phyloP scores from a whole-genome alignment of 768 basidiomycete genomes.

The Lepiota venenata region DNA sequence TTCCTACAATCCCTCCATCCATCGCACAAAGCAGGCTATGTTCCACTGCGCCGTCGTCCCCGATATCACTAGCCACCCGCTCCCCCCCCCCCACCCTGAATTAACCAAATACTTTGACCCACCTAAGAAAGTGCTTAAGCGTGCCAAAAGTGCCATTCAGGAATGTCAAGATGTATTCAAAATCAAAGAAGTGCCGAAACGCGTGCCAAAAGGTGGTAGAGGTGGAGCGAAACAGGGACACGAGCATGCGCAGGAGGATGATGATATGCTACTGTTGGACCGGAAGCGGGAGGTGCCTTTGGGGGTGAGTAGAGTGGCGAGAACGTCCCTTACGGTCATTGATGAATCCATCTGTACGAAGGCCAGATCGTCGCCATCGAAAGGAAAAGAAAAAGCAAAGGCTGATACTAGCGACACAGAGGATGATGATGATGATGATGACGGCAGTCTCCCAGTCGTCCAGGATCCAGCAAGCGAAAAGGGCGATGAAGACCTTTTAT shows the following conservation, averaged over 20 bases:
- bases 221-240: slow-evolving; percentile 53
- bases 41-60: slow-evolving; percentile 82
- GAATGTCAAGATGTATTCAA: slow-evolving; percentile 66
- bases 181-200: slow-evolving; percentile 76
- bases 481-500: slow-evolving; percentile 26
- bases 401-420: slow-evolving; percentile 54
- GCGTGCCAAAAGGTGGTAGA: slow-evolving; percentile 31
- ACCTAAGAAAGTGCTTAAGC: slow-evolving; percentile 64
- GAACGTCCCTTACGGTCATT: not conserved
- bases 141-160: slow-evolving; percentile 51
- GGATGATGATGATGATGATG: slow-evolving; percentile 32
- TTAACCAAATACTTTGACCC: slow-evolving; percentile 82
- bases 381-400: slow-evolving; percentile 27
- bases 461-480: slow-evolving; percentile 17
- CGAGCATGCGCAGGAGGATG: slow-evolving; percentile 62
- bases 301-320: slow-evolving; percentile 2
- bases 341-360: not conserved
- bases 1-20: slow-evolving; percentile 88
- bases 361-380: slow-evolving; percentile 14
- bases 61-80: slow-evolving; percentile 69
- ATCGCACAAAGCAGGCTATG: slow-evolving; percentile 90
- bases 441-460: not conserved
- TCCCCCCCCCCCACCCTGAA: slow-evolving; percentile 85
- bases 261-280: slow-evolving; percentile 55
- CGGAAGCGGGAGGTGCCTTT: slow-evolving; percentile 18